Conservation (phyloP, 306 rosid genomes). For the Astragalus glycyphyllos region DNA sequence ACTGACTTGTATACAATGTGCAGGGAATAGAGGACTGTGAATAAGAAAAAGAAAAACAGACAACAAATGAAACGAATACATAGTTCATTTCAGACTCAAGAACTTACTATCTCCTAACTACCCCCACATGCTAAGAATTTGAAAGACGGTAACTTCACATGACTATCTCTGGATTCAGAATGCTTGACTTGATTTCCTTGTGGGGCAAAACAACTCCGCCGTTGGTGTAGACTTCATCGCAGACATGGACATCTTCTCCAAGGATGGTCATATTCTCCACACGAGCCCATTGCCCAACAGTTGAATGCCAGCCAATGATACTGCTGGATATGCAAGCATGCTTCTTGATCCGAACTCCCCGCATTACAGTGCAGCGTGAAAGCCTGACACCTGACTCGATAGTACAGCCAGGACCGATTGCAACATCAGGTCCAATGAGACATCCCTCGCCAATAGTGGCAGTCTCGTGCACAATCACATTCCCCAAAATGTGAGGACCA, state of each 20-base stretch:
- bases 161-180: conserved; percentile 96
- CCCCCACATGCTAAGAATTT: conserved; percentile 28
- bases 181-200: conserved; percentile 95
- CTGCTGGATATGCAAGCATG: conserved; percentile 95
- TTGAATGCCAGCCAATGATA: conserved; percentile 97
- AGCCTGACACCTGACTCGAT: conserved; percentile 94
- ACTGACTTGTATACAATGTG: conserved; percentile 37
- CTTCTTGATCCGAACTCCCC: conserved; percentile 81
- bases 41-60: neutral
- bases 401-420: conserved; percentile 90
- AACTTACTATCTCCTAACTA: conserved; percentile 33
- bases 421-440: conserved; percentile 98
- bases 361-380: conserved; percentile 94
- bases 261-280: conserved; percentile 96
- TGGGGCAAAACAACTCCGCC: conserved; percentile 98
- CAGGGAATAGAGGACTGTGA: neutral
- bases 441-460: conserved; percentile 95
- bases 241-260: conserved; percentile 95
- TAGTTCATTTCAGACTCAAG: conserved; percentile 34
- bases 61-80: conserved; percentile 2
- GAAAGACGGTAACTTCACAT: conserved; percentile 60
- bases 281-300: conserved; percentile 98
- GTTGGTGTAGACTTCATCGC: conserved; percentile 91
- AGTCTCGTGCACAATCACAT: conserved; percentile 87
- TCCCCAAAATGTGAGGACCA: conserved; percentile 86